Conservation (phyloP, 2,329 filamentous ascomycete genomes). For the Magnaporthiopsis incrustans region DNA sequence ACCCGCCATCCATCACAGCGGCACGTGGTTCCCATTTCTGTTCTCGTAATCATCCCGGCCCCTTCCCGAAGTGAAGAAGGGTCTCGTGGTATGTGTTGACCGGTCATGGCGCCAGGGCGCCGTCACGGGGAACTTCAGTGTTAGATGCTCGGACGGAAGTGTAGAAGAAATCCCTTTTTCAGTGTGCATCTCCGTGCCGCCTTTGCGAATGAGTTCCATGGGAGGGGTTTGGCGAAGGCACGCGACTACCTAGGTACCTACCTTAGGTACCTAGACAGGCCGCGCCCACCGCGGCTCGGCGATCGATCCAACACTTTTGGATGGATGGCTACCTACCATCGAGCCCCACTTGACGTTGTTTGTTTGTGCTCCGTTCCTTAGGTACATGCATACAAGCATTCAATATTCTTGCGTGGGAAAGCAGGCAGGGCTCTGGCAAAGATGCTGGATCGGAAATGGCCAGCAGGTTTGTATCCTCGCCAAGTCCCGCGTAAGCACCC, state of each 20-base stretch:
- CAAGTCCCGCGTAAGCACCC: background rate
- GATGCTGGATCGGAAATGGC: background rate
- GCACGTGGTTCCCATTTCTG: background rate
- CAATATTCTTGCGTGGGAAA: background rate
- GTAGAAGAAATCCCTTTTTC: too few relatives aligned
- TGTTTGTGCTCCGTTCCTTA: background rate
- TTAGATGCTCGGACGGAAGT: too few relatives aligned
- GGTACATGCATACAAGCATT: background rate
- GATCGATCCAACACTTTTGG: background rate
- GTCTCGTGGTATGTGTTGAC: background rate
- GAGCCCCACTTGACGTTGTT: background rate
- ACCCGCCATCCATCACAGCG: background rate
- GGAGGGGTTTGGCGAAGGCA: background rate
- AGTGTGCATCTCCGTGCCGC: too few relatives aligned
- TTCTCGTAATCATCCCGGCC: background rate
- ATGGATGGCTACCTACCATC: background rate
- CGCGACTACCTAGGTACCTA: background rate
- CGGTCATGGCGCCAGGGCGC: too few relatives aligned
- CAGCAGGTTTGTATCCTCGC: background rate
- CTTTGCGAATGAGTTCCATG: too few relatives aligned
- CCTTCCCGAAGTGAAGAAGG: background rate
- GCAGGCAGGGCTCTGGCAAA: background rate
- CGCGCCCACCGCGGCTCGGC: background rate
- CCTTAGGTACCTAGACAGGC: background rate
- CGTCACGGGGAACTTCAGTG: background rate